Percentiles rank a stretch among this genome's conserved stretches.
phyloP scores from a whole-genome alignment of 2,329 filamentous ascomycete genomes.

The Lojkania enalia region DNA sequence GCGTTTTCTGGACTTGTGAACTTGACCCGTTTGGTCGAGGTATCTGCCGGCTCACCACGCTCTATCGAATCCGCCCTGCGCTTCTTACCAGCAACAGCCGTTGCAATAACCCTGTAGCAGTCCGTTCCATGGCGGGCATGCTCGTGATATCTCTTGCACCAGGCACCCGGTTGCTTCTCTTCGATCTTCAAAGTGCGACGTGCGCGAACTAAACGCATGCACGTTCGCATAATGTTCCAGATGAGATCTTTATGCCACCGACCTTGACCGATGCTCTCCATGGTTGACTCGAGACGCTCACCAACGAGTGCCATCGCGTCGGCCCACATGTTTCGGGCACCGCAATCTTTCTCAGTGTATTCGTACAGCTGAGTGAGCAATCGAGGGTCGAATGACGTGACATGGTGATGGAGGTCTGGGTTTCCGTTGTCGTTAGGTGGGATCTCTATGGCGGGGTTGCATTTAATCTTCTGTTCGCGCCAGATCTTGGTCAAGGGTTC shows the following conservation, averaged over 20 bases:
- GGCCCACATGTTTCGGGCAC: constrained; percentile 37
- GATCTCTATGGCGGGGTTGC: not conserved
- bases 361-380: constrained; percentile 27
- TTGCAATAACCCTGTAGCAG: no score
- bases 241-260: constrained; percentile 21
- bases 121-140: constrained; percentile 21
- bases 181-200: constrained; percentile 38
- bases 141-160: constrained; percentile 39
- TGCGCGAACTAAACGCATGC: constrained; percentile 24
- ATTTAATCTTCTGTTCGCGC: constrained; percentile 6
- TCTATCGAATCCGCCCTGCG: no score
- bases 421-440: constrained; percentile 19
- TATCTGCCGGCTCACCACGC: no score
- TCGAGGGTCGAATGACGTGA: constrained; percentile 17
- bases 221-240: constrained; percentile 31
- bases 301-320: constrained; percentile 36
- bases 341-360: constrained; percentile 21
- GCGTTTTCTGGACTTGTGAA: no score
- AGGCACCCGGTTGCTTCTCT: constrained; percentile 27
- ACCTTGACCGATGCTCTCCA: not conserved
- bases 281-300: not conserved
- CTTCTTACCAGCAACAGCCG: no score
- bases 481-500: constrained; percentile 14
- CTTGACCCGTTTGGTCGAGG: no score
- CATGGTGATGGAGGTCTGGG: constrained; percentile 13